Percentiles rank a stretch among this genome's conserved stretches.
phyloP scores from a whole-genome alignment of 306 rosid genomes.

The Prunus fruticosa region DNA sequence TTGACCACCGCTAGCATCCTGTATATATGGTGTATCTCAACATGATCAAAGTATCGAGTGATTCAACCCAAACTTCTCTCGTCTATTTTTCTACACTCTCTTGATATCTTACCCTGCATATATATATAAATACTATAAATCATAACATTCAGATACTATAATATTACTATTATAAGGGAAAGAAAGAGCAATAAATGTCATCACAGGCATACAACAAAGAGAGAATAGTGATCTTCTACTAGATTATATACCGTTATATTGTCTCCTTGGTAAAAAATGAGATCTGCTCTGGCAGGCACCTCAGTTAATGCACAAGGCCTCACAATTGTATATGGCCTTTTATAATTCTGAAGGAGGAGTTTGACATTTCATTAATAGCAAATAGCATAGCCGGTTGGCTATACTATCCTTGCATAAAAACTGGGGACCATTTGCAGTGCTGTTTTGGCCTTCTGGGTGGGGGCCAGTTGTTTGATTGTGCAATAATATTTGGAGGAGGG shows the following conservation, averaged over 20 bases:
- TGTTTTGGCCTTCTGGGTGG: too few species aligned
- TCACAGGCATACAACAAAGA: background rate
- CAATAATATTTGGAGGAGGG: too few species aligned
- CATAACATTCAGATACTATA: background rate
- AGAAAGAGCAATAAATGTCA: background rate
- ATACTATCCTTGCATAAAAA: too few species aligned
- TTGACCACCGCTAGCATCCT: too few species aligned
- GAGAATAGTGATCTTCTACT: background rate
- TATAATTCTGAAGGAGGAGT: too few species aligned
- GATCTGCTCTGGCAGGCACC: conserved; percentile 71
- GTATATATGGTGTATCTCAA: too few species aligned
- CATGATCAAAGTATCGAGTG: too few species aligned
- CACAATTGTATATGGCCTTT: conserved; percentile 58
- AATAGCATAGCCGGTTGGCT: too few species aligned
- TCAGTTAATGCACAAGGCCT: conserved; percentile 98
- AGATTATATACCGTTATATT: conserved; percentile 67
- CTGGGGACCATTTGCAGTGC: too few species aligned
- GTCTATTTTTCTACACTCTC: conserved; percentile 33
- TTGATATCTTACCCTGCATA: conserved; percentile 51
- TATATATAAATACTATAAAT: background rate
- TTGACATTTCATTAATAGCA: too few species aligned
- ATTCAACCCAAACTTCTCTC: too few species aligned
- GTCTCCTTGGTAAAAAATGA: conserved; percentile 93
- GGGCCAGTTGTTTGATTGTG: too few species aligned
- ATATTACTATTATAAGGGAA: background rate